Evolutionary conservation across 2,329 filamentous ascomycete genomes (phyloP), one percentile per base, ranked within the genome.

Genomic region (Penicillium sp.): DNA sequence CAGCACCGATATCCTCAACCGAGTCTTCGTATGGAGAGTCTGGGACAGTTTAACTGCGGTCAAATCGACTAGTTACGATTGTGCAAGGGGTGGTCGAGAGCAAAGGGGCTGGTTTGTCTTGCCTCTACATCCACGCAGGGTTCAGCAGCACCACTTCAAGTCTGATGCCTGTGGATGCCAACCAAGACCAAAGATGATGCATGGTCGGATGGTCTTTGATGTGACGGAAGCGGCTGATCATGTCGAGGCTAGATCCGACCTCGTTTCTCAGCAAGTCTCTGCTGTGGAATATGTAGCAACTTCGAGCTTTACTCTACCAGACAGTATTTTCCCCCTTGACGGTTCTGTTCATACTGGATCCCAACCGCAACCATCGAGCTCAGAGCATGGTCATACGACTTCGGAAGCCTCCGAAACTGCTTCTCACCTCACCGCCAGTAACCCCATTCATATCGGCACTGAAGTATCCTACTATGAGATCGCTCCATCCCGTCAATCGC

Each of bases 1-100:
- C 26, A 79, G 77, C 47, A 78, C 75, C 10, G 77, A 79, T 54
- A 81, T 84, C 40, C 61, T 70, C 32, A 78, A 79, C 24, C 64
- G 66, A 21, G 67, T 74, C 1, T 62, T 73, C 19, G 57, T 78
- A 6, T 80, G 77, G 75, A 71, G 76, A 10, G 61, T 75, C 13
- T 75, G 73, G 73, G 64, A 70, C 17, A 57, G 53, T 22, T 54
- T 63, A 19, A 49, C 35, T 40, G 69, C 58, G n/a, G 61, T 61
- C 26, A 59, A 60, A 26, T 46, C 54, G 12, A 63, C 63, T 47
- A 57, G 61, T 40, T 55, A 55, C 19, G 56, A 56, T 13, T 28
- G 49, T 41, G 45, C 49, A 59, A 40, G 40, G 59, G 69, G 51
- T 60, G 53, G 49, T n/a, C 48, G 37, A 28, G 54, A 45, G 2